Conservation (phyloP, 768 basidiomycete species). For the Dentipellis fragilis region DNA sequence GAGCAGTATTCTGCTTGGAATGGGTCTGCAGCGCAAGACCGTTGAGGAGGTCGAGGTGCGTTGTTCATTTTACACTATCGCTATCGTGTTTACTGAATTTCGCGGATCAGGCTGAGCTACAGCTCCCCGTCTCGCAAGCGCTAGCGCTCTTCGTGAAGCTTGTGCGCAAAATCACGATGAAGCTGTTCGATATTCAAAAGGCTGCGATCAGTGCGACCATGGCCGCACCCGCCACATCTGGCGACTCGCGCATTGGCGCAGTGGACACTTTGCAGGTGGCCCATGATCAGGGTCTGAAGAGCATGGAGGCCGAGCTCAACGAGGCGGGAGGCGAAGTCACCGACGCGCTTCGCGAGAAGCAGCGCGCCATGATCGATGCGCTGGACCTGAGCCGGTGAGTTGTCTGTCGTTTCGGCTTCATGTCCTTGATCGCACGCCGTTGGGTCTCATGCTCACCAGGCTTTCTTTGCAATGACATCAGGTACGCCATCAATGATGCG, state of each 20-base stretch:
- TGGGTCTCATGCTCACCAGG: slow-evolving; percentile 3
- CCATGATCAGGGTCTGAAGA: slow-evolving; percentile 20
- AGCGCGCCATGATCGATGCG: slow-evolving; percentile 79
- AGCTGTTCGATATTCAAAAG: slow-evolving; percentile 70
- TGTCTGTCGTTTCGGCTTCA: background rate
- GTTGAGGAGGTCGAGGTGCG: slow-evolving; percentile 84
- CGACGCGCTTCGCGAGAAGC: slow-evolving; percentile 47
- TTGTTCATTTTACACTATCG: background rate
- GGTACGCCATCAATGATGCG: slow-evolving; percentile 66
- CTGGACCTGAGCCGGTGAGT: slow-evolving; percentile 84
- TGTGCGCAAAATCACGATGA: slow-evolving; percentile 72
- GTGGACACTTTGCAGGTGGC: slow-evolving; percentile 7
- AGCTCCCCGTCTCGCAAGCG: slow-evolving; percentile 75
- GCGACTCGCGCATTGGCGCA: slow-evolving; percentile 5
- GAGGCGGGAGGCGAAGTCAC: slow-evolving; percentile 68
- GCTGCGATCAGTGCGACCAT: slow-evolving; percentile 60
- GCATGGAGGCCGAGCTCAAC: slow-evolving; percentile 23
- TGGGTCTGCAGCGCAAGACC: slow-evolving; percentile 82
- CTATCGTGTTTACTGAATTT: background rate
- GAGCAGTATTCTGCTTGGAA: slow-evolving; percentile 79
- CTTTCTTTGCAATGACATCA: slow-evolving; percentile 19
- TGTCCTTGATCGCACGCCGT: background rate
- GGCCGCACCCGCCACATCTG: slow-evolving; percentile 26
- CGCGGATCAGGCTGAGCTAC: slow-evolving; percentile 54
- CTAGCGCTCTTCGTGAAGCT: slow-evolving; percentile 90